Conservation (phyloP, 1,284 basidiomycete species). For the Thelephora terrestris region DNA sequence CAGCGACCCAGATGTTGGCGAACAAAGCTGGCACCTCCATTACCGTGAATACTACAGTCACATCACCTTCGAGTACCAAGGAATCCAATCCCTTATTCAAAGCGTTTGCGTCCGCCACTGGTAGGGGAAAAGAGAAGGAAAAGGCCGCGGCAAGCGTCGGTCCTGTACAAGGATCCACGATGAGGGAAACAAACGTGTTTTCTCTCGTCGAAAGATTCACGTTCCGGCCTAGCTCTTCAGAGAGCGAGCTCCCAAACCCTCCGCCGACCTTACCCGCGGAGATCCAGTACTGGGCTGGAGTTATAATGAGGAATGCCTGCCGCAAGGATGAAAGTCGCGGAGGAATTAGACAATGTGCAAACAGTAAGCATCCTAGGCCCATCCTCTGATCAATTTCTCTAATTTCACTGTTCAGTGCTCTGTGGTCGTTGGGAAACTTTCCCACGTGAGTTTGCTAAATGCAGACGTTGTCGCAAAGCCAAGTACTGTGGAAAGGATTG, state of each 20-base stretch:
- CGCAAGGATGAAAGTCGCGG: constrained; percentile 90
- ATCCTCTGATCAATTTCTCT: constrained; percentile 1
- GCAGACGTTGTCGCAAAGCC: constrained; percentile 90
- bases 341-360: constrained; percentile 95
- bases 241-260: constrained; percentile 61
- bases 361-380: constrained; percentile 49
- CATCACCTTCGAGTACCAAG: constrained; percentile 10
- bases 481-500: constrained; percentile 99
- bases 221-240: constrained; percentile 78
- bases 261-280: constrained; percentile 74
- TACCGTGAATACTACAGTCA: background rate
- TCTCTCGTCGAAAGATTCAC: constrained; percentile 95
- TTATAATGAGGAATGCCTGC: constrained; percentile 99
- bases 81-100: constrained; percentile 23
- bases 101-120: constrained; percentile 20
- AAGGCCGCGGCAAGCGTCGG: constrained; percentile 15
- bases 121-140: constrained; percentile 26
- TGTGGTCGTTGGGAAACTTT: constrained; percentile 94
- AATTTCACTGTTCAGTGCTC: constrained; percentile 45
- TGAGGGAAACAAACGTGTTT: constrained; percentile 79
- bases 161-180: constrained; percentile 1
- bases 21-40: constrained; percentile 3
- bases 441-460: constrained; percentile 96
- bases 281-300: constrained; percentile 98
- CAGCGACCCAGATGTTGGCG: constrained; percentile 41